These are phyloP conservation scores for Pelargonium myrrhifolium DNA, from an alignment of 441 rosid species.

Conservation along the genomic window DNA sequence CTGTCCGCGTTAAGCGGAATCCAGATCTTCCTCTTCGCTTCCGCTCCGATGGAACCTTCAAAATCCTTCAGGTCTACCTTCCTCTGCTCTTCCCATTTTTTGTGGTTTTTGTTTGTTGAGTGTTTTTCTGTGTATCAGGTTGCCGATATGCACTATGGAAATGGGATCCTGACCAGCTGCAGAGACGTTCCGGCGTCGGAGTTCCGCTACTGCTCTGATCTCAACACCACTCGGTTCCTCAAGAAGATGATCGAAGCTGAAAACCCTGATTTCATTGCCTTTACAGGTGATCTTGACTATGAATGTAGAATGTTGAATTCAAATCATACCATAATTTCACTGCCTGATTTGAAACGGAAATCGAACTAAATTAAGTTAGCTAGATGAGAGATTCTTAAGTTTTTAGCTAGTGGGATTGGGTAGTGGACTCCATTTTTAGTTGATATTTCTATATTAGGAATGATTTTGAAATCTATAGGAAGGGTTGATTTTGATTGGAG, in stretches of 20 bases:
- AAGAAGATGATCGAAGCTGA: constrained; percentile 56
- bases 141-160: constrained; percentile 88
- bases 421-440: not conserved
- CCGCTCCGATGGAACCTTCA: constrained; percentile 74
- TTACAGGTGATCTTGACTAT: constrained; percentile 44
- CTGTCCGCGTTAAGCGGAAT: constrained; percentile 43
- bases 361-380: no score
- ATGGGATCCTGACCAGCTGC: constrained; percentile 60
- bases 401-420: not conserved
- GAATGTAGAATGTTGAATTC: no score
- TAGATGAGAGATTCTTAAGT: no score
- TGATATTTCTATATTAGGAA: not conserved
- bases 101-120: not conserved
- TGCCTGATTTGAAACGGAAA: no score
- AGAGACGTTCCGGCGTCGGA: constrained; percentile 57
- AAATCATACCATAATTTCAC: no score
- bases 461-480: not conserved
- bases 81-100: no score
- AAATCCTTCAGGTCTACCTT: constrained; percentile 92
- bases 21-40: constrained; percentile 67
- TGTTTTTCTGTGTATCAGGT: constrained; percentile 30
- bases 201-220: constrained; percentile 66
- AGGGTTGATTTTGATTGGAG: no score
- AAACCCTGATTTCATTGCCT: constrained; percentile 74
- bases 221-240: constrained; percentile 71